Evolutionary conservation across 2,329 filamentous ascomycete genomes (phyloP).

Genomic region (Tolypocladium nubicola): DNA sequence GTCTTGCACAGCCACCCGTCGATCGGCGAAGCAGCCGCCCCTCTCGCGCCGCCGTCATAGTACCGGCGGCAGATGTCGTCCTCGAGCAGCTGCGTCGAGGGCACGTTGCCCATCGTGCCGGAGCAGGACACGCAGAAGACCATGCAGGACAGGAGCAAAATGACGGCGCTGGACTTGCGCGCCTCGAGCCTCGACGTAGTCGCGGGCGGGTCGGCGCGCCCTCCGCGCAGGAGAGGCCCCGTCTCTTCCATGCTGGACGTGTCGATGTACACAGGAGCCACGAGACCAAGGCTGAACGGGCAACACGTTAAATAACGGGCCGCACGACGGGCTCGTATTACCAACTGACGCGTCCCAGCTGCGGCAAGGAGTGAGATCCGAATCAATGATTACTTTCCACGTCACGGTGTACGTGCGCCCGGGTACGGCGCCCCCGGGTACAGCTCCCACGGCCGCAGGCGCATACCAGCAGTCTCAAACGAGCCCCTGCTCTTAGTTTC

Average conservation of each 20-base stretch:
- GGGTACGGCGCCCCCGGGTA: background rate
- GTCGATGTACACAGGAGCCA: background rate
- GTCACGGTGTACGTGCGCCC: background rate
- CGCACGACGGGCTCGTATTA: background rate
- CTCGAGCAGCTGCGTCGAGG: conserved; percentile 2
- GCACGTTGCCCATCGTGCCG: conserved; percentile 1
- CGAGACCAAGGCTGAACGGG: background rate
- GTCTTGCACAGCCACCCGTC: conserved; percentile 2
- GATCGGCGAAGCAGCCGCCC: background rate
- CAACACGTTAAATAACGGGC: background rate
- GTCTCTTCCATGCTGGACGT: conserved; percentile 1
- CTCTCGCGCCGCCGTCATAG: background rate
- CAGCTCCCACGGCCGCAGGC: background rate
- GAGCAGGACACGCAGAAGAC: conserved; percentile 1
- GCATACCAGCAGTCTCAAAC: background rate
- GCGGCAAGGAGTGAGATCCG: background rate
- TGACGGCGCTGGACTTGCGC: background rate
- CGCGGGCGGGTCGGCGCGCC: background rate
- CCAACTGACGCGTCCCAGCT: background rate
- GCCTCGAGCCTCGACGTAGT: background rate
- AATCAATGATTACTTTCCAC: background rate
- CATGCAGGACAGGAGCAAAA: conserved; percentile 1
- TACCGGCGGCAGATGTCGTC: conserved; percentile 2
- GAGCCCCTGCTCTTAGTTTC: background rate
- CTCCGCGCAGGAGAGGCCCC: background rate